Conservation (phyloP, 768 basidiomycete genomes). For the Lentinula edodes region DNA sequence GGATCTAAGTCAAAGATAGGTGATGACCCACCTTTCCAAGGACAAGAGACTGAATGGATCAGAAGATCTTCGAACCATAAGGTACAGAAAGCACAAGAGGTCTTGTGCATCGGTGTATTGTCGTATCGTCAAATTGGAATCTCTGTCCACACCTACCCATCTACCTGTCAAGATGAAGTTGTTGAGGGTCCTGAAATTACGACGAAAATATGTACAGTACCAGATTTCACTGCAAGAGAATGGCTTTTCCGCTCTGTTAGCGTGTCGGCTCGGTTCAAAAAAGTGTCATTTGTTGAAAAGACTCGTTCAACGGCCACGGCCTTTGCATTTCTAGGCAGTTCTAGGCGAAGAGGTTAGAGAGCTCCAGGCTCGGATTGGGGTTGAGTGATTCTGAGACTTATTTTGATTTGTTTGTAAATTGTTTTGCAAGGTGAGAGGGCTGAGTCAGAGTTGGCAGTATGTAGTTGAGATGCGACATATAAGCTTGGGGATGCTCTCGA, state of each 20-base stretch:
- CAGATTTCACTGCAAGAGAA: no score
- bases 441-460: no score
- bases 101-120: background rate
- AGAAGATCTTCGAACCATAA: background rate
- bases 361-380: no score
- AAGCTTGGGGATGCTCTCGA: no score
- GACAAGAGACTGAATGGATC: background rate
- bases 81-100: background rate
- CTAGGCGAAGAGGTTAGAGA: no score
- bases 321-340: background rate
- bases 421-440: no score
- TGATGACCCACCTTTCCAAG: background rate
- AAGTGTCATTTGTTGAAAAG: background rate
- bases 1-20: background rate
- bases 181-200: background rate
- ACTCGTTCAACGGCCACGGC: background rate
- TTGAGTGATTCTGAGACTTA: no score
- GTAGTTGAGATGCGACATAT: no score
- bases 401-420: no score
- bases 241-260: background rate
- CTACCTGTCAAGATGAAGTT: background rate
- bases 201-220: background rate
- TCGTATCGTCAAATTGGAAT: background rate
- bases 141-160: background rate
- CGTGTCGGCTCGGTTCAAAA: background rate